Base-by-base conservation (phyloP, 495 filamentous ascomycete genomes). In the Penicillium paradoxum region DNA sequence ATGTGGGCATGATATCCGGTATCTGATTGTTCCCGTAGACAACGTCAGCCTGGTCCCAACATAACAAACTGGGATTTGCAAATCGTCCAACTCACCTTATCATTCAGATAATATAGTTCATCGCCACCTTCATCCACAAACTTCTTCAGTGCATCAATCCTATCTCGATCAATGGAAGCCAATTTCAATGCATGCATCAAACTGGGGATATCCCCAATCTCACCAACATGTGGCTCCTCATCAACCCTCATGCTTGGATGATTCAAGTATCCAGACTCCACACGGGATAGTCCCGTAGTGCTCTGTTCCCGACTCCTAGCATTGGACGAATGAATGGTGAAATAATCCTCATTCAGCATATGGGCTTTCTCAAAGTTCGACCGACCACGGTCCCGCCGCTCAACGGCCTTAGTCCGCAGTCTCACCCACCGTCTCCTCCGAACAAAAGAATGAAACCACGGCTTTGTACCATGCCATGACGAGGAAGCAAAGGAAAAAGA, bases 391-490 rank as follows among this genome's bases (percentile, higher is more conserved):
- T 49, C 45, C 11, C 55, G 55, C 45, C 45, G 63, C 24, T 65
- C 60, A 10, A 54, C 41, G 4, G 51, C 42, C 72, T 88, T 90
- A 8, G 85, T 79, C n/a, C 95, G 79, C 59, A 88, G 85, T 44
- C 95, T 72, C 21, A 95, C 81, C 95, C 95, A 99, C 14, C 90
- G 79, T 53, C 95, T 78, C 48, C 95, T 77, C 6, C 95, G 79
- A 10, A 95, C 95, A 71, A 92, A 97, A 2, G 88, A 92, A 68
- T 90, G 89, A 64, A 88, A 95, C 89, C 90, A 97, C 17, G 85
- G 84, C 63, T 90, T 85, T 24, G 87, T 87, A 6, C 90, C 88
- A 70, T 97, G 95, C 95, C 95, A 99, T 1, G 85, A 80, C 48
- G 88, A 92, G 40, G 79, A 84, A 2, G 73, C 68, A 60, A 97